Percentiles rank a stretch among this genome's conserved stretches.
Conservation (phyloP, 2,329 filamentous ascomycete species). For the Xylariaceae sp. region DNA sequence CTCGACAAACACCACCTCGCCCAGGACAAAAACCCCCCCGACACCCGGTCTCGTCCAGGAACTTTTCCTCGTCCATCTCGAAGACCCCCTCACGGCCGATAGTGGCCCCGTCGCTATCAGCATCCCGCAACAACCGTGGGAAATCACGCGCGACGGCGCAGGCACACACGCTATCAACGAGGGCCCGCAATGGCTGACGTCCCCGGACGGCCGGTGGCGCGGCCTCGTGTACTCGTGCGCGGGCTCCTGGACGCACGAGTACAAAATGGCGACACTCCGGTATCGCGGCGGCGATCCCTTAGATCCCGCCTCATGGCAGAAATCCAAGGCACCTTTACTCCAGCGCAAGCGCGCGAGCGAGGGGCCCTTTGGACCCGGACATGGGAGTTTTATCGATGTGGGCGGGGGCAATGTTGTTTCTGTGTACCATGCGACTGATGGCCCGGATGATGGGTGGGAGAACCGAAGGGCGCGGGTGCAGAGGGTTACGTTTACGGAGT, state of each 20-base stretch:
- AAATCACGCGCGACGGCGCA: conserved; percentile 28
- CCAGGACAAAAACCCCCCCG: background rate
- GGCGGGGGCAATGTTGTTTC: conserved; percentile 25
- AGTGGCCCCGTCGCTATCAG: conserved; percentile 23
- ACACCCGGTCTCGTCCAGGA: conserved; percentile 28
- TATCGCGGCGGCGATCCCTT: conserved; percentile 30
- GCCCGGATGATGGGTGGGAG: conserved; percentile 29
- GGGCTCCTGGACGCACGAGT: conserved; percentile 32
- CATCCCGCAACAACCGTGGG: conserved; percentile 27
- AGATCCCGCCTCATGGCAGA: conserved; percentile 27
- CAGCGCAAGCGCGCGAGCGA: conserved; percentile 15
- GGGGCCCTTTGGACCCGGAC: conserved; percentile 28
- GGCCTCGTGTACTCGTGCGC: conserved; percentile 31
- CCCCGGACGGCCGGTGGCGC: conserved; percentile 29
- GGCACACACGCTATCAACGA: conserved; percentile 33
- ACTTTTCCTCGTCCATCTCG: conserved; percentile 28
- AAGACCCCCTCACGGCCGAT: conserved; percentile 23
- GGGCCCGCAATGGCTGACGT: conserved; percentile 31
- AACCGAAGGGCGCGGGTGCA: conserved; percentile 29
- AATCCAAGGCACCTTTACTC: conserved; percentile 27
- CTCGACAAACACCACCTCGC: background rate
- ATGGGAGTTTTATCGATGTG: conserved; percentile 29
- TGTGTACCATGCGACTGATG: conserved; percentile 32
- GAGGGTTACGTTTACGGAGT: conserved; percentile 28
- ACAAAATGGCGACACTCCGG: conserved; percentile 31